Conservation (phyloP, 208 protist species). For the Leptomonas pyrrhocoris region DNA sequence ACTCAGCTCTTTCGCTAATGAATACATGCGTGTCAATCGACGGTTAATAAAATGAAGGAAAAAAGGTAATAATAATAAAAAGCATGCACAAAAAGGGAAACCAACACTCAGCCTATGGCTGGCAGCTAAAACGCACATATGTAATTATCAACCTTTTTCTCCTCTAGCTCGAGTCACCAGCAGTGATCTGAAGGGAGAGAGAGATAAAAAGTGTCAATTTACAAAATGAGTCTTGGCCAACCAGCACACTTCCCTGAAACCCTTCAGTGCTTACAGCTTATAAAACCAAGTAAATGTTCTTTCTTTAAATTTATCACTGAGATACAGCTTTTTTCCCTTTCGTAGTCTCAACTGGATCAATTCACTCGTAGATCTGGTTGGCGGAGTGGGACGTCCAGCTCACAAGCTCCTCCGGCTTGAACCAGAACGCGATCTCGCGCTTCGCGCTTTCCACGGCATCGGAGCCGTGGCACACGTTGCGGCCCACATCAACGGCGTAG, state of each 20-base stretch:
- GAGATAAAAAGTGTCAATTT: not conserved
- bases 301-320: not conserved
- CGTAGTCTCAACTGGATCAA: conserved; percentile 1
- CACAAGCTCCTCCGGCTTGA: conserved; percentile 89
- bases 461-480: conserved; percentile 98
- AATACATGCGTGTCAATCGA: no score
- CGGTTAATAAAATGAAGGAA: no score
- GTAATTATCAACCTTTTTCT: not conserved
- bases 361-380: conserved; percentile 86
- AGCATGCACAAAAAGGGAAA: no score
- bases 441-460: conserved; percentile 94
- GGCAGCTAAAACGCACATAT: no score
- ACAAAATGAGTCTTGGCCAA: not conserved
- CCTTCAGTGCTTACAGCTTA: conserved; percentile 2
- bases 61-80: no score
- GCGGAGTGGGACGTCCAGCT: conserved; percentile 80
- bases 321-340: not conserved
- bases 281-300: conserved; percentile 6
- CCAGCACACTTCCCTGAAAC: not conserved
- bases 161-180: not conserved
- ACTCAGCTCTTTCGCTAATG: no score
- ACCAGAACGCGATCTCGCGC: conserved; percentile 98
- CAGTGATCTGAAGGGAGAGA: not conserved
- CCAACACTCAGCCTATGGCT: no score
- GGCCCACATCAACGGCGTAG: conserved; percentile 93